Conservation (phyloP, 2,329 filamentous ascomycete species). For the Epichloe coenophiala region DNA sequence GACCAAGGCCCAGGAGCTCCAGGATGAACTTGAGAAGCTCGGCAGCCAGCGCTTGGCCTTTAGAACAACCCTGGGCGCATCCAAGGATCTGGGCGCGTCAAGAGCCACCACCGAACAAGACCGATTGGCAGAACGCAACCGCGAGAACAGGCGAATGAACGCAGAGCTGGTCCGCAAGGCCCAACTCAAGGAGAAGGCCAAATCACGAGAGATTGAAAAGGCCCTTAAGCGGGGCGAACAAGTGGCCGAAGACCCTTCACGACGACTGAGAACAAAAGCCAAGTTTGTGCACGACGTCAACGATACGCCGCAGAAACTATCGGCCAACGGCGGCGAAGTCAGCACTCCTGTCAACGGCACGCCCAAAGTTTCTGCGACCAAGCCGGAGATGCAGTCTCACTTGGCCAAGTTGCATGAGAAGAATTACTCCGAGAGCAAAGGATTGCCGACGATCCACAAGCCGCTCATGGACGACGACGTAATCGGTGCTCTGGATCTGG, state of each 20-base stretch:
- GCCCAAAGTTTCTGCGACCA: slow-evolving; percentile 32
- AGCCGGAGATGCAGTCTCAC: slow-evolving; percentile 32
- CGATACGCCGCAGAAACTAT: slow-evolving; percentile 30
- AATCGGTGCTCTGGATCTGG: slow-evolving; percentile 76
- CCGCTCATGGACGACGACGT: slow-evolving; percentile 84
- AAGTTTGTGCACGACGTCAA: slow-evolving; percentile 56
- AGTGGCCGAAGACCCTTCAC: slow-evolving; percentile 42
- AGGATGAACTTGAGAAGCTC: slow-evolving; percentile 48
- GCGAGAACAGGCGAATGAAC: slow-evolving; percentile 71
- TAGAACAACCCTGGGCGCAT: slow-evolving; percentile 44
- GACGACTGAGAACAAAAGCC: slow-evolving; percentile 51
- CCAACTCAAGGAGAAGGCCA: slow-evolving; percentile 66
- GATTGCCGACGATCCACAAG: slow-evolving; percentile 57
- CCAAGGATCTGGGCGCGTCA: slow-evolving; percentile 35
- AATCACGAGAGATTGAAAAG: slow-evolving; percentile 44
- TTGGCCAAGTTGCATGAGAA: slow-evolving; percentile 40
- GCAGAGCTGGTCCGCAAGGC: slow-evolving; percentile 84
- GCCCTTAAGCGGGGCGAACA: slow-evolving; percentile 51
- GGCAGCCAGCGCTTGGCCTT: slow-evolving; percentile 62
- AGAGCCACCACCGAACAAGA: slow-evolving; percentile 56
- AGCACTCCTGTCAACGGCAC: slow-evolving; percentile 40
- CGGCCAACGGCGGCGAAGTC: slow-evolving; percentile 33
- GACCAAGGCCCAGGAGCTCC: slow-evolving; percentile 37
- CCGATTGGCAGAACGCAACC: slow-evolving; percentile 70
- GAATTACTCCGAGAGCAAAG: slow-evolving; percentile 42